phyloP scores from a whole-genome alignment of 805 yeast genomes.

The Ogataea dorogensis region DNA sequence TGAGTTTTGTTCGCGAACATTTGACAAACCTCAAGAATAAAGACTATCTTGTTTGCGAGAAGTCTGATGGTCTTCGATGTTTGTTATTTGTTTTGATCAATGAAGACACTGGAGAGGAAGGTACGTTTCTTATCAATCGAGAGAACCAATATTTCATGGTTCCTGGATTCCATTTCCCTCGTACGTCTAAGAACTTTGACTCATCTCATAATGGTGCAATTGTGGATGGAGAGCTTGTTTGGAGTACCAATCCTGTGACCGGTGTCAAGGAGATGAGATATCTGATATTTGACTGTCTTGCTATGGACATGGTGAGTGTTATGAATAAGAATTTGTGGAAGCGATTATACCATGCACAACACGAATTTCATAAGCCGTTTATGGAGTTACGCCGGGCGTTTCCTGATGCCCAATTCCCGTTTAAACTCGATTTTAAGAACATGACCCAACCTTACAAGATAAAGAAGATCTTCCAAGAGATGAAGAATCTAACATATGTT shows the following conservation, averaged over 20 bases:
- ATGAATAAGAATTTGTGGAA: conserved; percentile 72
- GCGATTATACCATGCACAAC: conserved; percentile 83
- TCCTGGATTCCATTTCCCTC: conserved; percentile 83
- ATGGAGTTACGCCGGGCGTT: conserved; percentile 61
- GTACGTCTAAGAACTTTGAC: conserved; percentile 42
- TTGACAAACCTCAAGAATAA: conserved; percentile 60
- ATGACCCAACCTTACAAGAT: conserved; percentile 85
- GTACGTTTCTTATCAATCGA: conserved; percentile 84
- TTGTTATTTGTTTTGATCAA: conserved; percentile 62
- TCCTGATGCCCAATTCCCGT: conserved; percentile 79
- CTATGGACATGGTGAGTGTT: conserved; percentile 72
- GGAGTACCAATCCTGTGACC: conserved; percentile 55
- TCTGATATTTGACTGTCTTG: conserved; percentile 88
- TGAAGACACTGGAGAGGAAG: conserved; percentile 75
- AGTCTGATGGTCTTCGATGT: conserved; percentile 90
- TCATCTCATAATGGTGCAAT: conserved; percentile 82
- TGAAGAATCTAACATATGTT: conserved; percentile 76
- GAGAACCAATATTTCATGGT: conserved; percentile 83
- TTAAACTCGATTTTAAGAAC: conserved; percentile 79
- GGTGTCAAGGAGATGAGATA: conserved; percentile 68
- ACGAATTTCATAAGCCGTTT: conserved; percentile 79
- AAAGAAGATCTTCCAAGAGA: conserved; percentile 66
- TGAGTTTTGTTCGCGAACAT: conserved; percentile 79
- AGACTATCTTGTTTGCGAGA: conserved; percentile 94
- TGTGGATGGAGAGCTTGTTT: conserved; percentile 91